Percentiles rank a stretch among this genome's conserved stretches.
Evolutionary conservation across 306 rosid species (phyloP).

Genomic region (Crataegus laevigata): DNA sequence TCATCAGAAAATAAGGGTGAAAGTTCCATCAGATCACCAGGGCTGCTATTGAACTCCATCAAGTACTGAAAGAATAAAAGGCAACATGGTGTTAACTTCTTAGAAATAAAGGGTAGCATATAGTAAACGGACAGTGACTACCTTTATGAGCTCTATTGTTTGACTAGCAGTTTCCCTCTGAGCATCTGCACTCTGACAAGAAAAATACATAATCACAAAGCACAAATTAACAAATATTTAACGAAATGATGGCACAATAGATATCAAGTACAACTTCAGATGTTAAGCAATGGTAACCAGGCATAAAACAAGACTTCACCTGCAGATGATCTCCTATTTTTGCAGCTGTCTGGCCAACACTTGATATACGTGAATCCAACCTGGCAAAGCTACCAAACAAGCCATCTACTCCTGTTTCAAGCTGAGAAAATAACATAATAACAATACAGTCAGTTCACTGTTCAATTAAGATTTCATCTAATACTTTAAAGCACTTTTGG

Average conservation of each 20-base stretch:
- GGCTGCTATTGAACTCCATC: conserved; percentile 99
- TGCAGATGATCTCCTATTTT: conserved; percentile 99
- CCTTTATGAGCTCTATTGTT: conserved; percentile 94
- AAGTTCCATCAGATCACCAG: conserved; percentile 98
- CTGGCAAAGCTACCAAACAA: conserved; percentile 94
- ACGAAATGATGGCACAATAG: conserved; percentile 3
- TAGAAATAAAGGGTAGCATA: conserved; percentile 6
- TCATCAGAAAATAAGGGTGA: conserved; percentile 98
- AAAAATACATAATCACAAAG: conserved; percentile 25
- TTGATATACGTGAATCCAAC: conserved; percentile 95
- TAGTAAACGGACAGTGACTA: conserved; percentile 24
- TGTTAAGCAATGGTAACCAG: conserved; percentile 9
- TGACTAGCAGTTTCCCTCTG: conserved; percentile 99
- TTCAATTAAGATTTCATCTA: conserved; percentile 2
- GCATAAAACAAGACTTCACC: conserved; percentile 45
- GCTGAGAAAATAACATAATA: conserved; percentile 43
- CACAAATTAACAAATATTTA: conserved; percentile 18
- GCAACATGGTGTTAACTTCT: conserved; percentile 26
- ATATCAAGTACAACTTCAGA: conserved; percentile 5
- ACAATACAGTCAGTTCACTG: neutral
- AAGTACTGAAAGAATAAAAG: conserved; percentile 71
- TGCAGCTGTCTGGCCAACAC: conserved; percentile 99
- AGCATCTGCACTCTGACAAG: conserved; percentile 94
- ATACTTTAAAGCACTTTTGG: neutral
- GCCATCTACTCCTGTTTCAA: conserved; percentile 99